A percentile compares a stretch with the other conserved stretches of the same genome.
Conservation (phyloP, 2,329 filamentous ascomycete genomes). For the Talaromyces atroroseus region DNA sequence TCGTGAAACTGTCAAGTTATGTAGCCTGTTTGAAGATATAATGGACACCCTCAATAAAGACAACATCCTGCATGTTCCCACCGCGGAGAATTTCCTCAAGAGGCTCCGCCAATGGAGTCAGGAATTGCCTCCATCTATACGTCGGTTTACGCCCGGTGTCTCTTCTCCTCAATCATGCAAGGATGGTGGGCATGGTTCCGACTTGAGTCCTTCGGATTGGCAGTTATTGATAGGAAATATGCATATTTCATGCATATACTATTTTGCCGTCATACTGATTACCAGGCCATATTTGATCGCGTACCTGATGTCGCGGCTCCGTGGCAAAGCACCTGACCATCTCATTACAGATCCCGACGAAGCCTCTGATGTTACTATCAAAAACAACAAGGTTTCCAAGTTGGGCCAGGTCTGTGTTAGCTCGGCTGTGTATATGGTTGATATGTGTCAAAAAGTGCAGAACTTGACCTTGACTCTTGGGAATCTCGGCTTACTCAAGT, state of each 20-base stretch:
- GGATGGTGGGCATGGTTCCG: not conserved
- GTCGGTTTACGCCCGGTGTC: not conserved
- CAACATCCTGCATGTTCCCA: not conserved
- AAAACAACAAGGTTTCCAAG: slow-evolving; percentile 7
- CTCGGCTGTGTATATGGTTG: slow-evolving; percentile 5
- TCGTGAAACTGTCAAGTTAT: not conserved
- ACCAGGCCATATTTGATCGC: slow-evolving; percentile 49
- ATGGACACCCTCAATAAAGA: not conserved
- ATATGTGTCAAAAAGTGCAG: slow-evolving; percentile 3
- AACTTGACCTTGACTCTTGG: not conserved
- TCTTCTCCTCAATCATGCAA: not conserved
- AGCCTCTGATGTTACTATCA: not conserved
- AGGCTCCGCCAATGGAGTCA: not conserved
- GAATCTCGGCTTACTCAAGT: not conserved
- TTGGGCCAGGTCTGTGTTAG: slow-evolving; percentile 3
- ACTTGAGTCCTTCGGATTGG: not conserved
- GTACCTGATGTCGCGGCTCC: slow-evolving; percentile 34
- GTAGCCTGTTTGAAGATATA: not conserved
- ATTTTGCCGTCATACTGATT: slow-evolving; percentile 50
- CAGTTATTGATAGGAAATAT: slow-evolving; percentile 37
- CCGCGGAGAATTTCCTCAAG: not conserved
- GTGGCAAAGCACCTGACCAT: slow-evolving; percentile 11
- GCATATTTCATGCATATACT: slow-evolving; percentile 50
- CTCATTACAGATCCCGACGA: slow-evolving; percentile 6
- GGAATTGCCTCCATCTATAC: not conserved